Percentiles rank a stretch among this genome's conserved stretches.
phyloP scores from a whole-genome alignment of 441 rosid species.

The Erodium chrysanthum region DNA sequence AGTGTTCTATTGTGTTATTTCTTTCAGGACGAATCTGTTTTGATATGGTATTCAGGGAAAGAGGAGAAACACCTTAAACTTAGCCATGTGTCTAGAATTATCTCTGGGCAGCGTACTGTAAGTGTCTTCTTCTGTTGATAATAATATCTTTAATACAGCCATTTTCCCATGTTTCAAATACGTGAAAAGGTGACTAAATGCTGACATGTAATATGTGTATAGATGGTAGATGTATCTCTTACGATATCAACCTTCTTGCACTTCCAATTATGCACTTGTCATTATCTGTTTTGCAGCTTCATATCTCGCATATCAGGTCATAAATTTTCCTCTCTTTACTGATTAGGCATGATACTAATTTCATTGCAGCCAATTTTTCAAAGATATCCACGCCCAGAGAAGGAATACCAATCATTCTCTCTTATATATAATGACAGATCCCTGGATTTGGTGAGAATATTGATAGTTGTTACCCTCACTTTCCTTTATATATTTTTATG shows the following conservation, averaged over 20 bases:
- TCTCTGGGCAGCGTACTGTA: constrained; percentile 97
- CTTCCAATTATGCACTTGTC: background rate
- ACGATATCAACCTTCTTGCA: background rate
- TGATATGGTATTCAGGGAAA: constrained; percentile 93
- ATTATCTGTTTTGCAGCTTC: background rate
- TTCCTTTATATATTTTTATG: background rate
- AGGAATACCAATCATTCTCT: constrained; percentile 92
- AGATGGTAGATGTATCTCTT: background rate
- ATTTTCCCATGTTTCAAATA: background rate
- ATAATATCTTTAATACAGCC: background rate
- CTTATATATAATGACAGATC: constrained; percentile 82
- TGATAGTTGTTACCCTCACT: constrained; percentile 4
- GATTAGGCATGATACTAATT: constrained; percentile 17
- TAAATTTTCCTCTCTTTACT: constrained; percentile 10
- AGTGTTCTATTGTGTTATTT: constrained; percentile 15
- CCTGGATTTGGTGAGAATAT: constrained; percentile 63
- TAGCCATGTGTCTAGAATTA: constrained; percentile 80
- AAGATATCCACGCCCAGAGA: constrained; percentile 92
- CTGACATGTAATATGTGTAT: background rate
- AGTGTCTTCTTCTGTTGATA: constrained; percentile 25
- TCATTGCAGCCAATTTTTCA: constrained; percentile 80
- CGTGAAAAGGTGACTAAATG: background rate
- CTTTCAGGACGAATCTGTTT: constrained; percentile 84
- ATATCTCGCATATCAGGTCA: background rate
- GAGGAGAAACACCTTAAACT: constrained; percentile 89